A percentile compares a stretch with the other conserved stretches of the same genome.
Evolutionary conservation across 2,329 filamentous ascomycete genomes (phyloP).

Genomic region (Colletotrichum orchidophilum): DNA sequence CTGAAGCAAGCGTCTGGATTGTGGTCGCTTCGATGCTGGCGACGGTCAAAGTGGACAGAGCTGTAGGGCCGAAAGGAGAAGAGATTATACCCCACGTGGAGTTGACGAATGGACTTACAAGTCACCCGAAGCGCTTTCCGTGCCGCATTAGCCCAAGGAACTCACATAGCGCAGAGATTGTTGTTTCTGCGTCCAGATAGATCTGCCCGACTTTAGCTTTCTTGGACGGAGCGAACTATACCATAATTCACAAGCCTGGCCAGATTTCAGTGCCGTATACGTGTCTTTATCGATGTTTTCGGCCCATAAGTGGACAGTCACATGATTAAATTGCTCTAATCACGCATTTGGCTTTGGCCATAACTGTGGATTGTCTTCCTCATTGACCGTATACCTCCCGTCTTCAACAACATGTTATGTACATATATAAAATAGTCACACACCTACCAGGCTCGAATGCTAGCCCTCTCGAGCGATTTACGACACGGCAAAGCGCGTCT

Average conservation of each 20-base stretch:
- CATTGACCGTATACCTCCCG: too few species aligned
- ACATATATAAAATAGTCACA: too few species aligned
- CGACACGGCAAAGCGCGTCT: too few species aligned
- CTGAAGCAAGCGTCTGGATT: constrained; percentile 57
- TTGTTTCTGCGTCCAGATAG: background rate
- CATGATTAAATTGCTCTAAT: too few species aligned
- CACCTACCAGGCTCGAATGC: too few species aligned
- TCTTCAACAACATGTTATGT: too few species aligned
- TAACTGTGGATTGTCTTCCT: too few species aligned
- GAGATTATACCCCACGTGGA: constrained; percentile 6
- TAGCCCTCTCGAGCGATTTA: too few species aligned
- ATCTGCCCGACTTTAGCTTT: background rate
- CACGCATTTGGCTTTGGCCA: too few species aligned
- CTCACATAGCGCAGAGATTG: background rate
- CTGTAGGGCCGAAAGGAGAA: constrained; percentile 43
- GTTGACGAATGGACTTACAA: constrained; percentile 21
- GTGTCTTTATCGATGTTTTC: too few species aligned
- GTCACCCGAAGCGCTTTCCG: constrained; percentile 1
- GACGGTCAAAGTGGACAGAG: constrained; percentile 45
- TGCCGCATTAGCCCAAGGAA: background rate
- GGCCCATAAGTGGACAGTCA: too few species aligned
- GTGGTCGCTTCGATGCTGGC: constrained; percentile 51
- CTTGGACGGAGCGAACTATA: background rate
- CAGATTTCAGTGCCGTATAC: too few species aligned
- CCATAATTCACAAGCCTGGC: background rate